Base-by-base conservation (phyloP, 139 green algal genomes). In the Monoraphidium neglectum region DNA sequence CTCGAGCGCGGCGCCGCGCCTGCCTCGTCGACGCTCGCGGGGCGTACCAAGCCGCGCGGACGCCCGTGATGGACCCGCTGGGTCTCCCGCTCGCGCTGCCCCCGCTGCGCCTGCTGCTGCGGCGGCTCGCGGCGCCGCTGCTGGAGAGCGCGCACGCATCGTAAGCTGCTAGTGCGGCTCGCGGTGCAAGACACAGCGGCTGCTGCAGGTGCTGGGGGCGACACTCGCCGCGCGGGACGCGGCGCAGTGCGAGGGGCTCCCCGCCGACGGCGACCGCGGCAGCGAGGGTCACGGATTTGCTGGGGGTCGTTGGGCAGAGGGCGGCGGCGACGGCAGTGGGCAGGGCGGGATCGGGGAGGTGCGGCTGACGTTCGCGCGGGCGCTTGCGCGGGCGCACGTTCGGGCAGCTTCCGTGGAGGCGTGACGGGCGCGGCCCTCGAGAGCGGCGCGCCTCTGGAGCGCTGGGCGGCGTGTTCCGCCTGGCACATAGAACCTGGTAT, bases 341-440 rank as follows among this genome's bases (percentile, higher is more conserved):
- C 13, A 40, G 4, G 36, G 54, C 24, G 36, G 65, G 24, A 63
- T 70, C 15, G 71, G 70, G 56, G 79, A 83, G 10, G 77, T 88
- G 62, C 71, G 67, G 43, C 56, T 85, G 72, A 76, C 79, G 32
- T 69, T 88, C 37, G 76, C 76, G 32, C 70, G 83, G 18, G 68
- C 67, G 12, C 21, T 83, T 62, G 79, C 76, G n/a, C 72, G 75
- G 26, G 61, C 74, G 6, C 77, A 87, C 61, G 62, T 83, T 36
- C 16, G 3, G 3, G 61, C 56, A 21, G 65, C 24, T 28, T 51
- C 43, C 8, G 43, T 12, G 8, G 43, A 51, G 43, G 43, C 43
- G 8, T 51, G 43, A 51, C n/a, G n/a, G n/a, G n/a, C n/a, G n/a
- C n/a, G n/a, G n/a, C n/a, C n/a, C n/a, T n/a, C n/a, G n/a, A n/a